A percentile compares a stretch with the other conserved stretches of the same genome.
These are phyloP conservation scores for Claviceps sorghi DNA, from an alignment of 2,329 filamentous ascomycete genomes.

Conservation along the genomic window DNA sequence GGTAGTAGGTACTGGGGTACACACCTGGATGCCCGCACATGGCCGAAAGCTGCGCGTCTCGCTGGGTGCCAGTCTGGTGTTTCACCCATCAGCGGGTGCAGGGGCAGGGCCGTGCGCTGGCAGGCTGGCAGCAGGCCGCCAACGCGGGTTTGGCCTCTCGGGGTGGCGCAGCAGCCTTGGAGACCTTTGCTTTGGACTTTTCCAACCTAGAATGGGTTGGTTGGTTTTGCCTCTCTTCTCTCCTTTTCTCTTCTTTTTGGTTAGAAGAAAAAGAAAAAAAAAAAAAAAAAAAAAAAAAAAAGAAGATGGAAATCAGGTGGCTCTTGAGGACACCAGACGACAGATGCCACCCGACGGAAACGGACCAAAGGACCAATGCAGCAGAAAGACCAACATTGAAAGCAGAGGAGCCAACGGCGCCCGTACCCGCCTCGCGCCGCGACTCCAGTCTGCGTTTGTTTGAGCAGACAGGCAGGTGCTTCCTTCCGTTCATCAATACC, in stretches of 20 bases:
- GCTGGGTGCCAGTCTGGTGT: not conserved
- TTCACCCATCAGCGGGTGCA: not conserved
- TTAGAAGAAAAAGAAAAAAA: too few relatives aligned
- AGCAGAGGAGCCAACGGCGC: not conserved
- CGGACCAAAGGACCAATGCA: not conserved
- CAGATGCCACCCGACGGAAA: not conserved
- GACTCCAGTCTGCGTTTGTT: not conserved
- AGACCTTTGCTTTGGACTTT: too few relatives aligned
- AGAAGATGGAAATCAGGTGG: too few relatives aligned
- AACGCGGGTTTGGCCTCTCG: not conserved
- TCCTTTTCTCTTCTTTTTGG: too few relatives aligned
- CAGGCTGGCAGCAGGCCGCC: not conserved
- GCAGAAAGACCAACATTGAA: not conserved
- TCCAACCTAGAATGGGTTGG: too few relatives aligned
- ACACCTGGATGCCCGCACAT: not conserved
- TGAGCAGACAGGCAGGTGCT: not conserved
- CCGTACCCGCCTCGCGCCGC: not conserved
- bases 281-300: too few relatives aligned
- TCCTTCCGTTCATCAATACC: too few relatives aligned
- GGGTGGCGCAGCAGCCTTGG: not conserved
- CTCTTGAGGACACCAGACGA: too few relatives aligned
- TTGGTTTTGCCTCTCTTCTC: too few relatives aligned
- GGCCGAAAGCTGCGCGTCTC: not conserved
- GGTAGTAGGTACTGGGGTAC: too few relatives aligned
- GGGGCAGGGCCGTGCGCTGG: not conserved